Conservation (phyloP, 2,329 filamentous ascomycete species). For the Ophiostoma tasmaniense region DNA sequence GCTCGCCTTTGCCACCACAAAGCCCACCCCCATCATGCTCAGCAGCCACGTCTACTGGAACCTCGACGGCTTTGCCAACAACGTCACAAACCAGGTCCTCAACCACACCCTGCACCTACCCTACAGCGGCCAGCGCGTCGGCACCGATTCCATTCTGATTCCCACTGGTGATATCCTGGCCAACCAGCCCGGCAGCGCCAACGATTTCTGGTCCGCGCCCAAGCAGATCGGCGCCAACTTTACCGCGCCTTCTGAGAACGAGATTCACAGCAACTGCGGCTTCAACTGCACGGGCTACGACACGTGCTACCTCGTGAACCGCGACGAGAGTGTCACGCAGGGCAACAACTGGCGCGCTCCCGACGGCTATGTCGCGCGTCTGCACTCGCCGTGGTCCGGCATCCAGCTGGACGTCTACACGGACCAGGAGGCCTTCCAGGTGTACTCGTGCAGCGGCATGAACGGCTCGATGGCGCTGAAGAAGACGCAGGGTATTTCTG, state of each 20-base stretch:
- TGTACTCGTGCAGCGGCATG: conserved; percentile 75
- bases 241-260: conserved; percentile 35
- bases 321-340: conserved; percentile 28
- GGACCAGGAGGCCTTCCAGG: conserved; percentile 80
- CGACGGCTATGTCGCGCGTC: conserved; percentile 50
- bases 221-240: conserved; percentile 72
- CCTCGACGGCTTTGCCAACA: conserved; percentile 69
- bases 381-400: conserved; percentile 68
- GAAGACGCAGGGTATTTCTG: conserved; percentile 56
- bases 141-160: conserved; percentile 61
- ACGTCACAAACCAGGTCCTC: conserved; percentile 53
- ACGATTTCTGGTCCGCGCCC: conserved; percentile 73
- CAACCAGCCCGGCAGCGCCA: conserved; percentile 58
- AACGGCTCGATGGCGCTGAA: conserved; percentile 65
- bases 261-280: conserved; percentile 67
- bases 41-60: conserved; percentile 73
- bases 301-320: conserved; percentile 62
- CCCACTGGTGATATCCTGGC: conserved; percentile 68
- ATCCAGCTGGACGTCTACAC: conserved; percentile 74
- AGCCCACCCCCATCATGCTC: conserved; percentile 77
- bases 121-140: conserved; percentile 62
- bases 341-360: conserved; percentile 53
- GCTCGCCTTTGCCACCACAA: conserved; percentile 59
- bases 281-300: conserved; percentile 74
- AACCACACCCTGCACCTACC: conserved; percentile 69